Conservation (phyloP, 2,329 filamentous ascomycete genomes). For the Sporothrix brunneoviolacea region DNA sequence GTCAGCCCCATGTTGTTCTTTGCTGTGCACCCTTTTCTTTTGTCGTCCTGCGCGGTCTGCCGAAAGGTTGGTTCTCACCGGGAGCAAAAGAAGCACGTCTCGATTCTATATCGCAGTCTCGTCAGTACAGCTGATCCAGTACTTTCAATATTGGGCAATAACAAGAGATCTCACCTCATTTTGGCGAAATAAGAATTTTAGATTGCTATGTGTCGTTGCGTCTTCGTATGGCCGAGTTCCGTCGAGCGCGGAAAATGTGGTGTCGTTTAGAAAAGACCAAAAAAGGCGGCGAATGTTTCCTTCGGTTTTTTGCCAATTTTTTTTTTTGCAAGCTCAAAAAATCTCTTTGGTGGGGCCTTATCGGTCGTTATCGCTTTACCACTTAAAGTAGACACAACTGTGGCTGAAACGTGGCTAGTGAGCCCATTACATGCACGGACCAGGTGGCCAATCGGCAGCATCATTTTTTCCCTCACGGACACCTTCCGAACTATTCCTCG, state of each 20-base stretch:
- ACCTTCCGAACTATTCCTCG: too few species aligned
- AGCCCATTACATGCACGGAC: background rate
- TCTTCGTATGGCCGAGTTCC: background rate
- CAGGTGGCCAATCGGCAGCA: background rate
- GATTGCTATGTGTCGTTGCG: background rate
- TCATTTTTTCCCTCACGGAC: background rate
- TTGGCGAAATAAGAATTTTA: background rate
- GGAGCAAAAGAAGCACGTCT: constrained; percentile 67
- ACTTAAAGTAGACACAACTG: background rate
- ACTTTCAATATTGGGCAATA: too few species aligned
- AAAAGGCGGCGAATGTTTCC: constrained; percentile 17
- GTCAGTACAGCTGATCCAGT: background rate
- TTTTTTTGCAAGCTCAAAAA: constrained; percentile 14
- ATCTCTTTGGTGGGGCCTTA: constrained; percentile 19
- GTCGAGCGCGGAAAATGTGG: background rate
- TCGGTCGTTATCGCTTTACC: constrained; percentile 12
- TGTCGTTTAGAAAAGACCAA: too few species aligned
- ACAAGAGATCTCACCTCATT: constrained; percentile 11
- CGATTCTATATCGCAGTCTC: constrained; percentile 35
- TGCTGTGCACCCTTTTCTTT: constrained; percentile 36
- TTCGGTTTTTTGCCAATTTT: constrained; percentile 13
- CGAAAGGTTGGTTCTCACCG: too few species aligned
- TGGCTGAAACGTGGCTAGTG: constrained; percentile 10
- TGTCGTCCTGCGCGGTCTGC: constrained; percentile 43
- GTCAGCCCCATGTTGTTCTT: constrained; percentile 7